Conservation (phyloP, 2,329 filamentous ascomycete genomes). For the Macrophomina tecta region DNA sequence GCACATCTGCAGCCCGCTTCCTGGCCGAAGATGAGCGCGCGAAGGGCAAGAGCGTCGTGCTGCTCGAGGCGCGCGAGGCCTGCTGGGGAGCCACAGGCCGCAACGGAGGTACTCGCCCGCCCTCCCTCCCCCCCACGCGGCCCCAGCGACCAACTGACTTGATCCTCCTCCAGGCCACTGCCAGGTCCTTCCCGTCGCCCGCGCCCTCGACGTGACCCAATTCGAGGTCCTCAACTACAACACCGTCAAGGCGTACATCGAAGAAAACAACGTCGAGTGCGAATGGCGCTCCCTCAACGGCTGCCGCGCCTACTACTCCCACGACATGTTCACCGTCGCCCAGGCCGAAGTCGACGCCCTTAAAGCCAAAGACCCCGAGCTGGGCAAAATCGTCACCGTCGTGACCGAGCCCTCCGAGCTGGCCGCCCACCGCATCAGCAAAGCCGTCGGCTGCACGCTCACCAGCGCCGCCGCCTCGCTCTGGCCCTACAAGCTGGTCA, state of each 20-base stretch:
- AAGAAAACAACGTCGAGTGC: slow-evolving; percentile 66
- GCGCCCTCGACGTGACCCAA: slow-evolving; percentile 64
- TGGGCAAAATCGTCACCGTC: slow-evolving; percentile 54
- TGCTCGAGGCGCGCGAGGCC: slow-evolving; percentile 79
- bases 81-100: slow-evolving; percentile 86
- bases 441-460: slow-evolving; percentile 64
- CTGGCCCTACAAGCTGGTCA: slow-evolving; percentile 86
- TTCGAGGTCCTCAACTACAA: slow-evolving; percentile 76
- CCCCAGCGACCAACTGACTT: neutral
- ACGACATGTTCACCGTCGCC: slow-evolving; percentile 61
- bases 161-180: slow-evolving; percentile 61
- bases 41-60: slow-evolving; percentile 63
- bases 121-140: neutral
- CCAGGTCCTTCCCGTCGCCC: slow-evolving; percentile 71
- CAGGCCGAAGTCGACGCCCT: slow-evolving; percentile 59
- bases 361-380: slow-evolving; percentile 59
- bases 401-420: slow-evolving; percentile 54
- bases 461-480: slow-evolving; percentile 70
- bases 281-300: slow-evolving; percentile 70
- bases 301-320: slow-evolving; percentile 68
- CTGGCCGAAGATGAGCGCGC: slow-evolving; percentile 55
- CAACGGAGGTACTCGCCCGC: slow-evolving; percentile 28
- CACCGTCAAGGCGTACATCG: slow-evolving; percentile 64
- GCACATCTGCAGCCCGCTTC: slow-evolving; percentile 72
- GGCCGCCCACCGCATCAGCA: slow-evolving; percentile 54